Evolutionary conservation across 352 stramenopile genomes (phyloP).

Genomic region (Chrysophaeum taylorii): DNA sequence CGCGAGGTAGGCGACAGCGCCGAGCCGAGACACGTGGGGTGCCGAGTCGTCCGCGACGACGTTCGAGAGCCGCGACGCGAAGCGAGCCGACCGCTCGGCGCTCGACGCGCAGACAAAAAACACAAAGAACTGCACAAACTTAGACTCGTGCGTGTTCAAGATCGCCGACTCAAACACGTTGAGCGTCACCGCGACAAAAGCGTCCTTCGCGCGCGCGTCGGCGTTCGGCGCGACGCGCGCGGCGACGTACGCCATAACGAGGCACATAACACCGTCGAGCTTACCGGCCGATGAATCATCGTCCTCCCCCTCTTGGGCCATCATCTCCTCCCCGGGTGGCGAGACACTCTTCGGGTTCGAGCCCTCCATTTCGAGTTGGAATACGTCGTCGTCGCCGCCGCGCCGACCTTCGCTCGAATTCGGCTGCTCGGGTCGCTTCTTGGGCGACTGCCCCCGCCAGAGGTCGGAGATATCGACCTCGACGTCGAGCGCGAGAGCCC

Average conservation of each 20-base stretch:
- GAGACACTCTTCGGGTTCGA: background rate
- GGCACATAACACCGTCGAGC: background rate
- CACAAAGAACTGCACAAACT: constrained; percentile 2
- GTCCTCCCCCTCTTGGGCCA: background rate
- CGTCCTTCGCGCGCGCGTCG: no score
- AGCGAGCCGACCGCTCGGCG: background rate
- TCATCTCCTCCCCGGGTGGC: background rate
- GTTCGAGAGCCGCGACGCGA: background rate
- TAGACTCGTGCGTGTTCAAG: background rate
- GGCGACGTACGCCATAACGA: background rate
- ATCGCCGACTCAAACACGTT: background rate
- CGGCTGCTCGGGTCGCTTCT: no score
- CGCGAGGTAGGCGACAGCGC: background rate
- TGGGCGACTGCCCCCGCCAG: no score
- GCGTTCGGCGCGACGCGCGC: no score
- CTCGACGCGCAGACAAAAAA: background rate
- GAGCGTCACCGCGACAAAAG: background rate
- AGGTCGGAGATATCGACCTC: background rate
- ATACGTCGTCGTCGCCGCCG: background rate
- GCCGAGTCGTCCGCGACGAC: background rate
- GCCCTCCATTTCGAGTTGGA: background rate
- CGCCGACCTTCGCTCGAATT: no score
- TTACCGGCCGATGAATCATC: background rate
- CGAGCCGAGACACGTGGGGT: background rate
- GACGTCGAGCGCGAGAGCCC: background rate